Conservation (phyloP, 2,329 filamentous ascomycete genomes). For the Pseudogymnoascus pannorum region DNA sequence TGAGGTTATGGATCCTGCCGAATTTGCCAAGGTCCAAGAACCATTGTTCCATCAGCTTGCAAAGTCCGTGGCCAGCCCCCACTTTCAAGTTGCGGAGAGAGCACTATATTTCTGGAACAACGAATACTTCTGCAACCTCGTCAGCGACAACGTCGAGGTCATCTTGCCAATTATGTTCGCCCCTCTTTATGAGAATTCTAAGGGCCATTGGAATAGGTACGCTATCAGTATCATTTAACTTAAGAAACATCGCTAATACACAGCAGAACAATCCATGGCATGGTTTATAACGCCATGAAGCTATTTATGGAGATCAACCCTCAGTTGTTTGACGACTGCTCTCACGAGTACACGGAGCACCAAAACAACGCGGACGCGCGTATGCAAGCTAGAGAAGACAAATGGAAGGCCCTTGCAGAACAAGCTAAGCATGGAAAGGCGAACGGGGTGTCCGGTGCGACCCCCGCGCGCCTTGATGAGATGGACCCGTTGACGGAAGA, state of each 20-base stretch:
- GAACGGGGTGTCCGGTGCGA: constrained; percentile 32
- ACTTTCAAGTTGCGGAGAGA: constrained; percentile 97
- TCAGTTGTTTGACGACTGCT: constrained; percentile 96
- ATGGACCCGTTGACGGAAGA: constrained; percentile 73
- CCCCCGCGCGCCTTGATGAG: constrained; percentile 57
- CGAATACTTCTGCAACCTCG: constrained; percentile 98
- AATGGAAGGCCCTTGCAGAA: constrained; percentile 81
- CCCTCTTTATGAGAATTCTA: constrained; percentile 95
- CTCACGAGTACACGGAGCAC: constrained; percentile 93
- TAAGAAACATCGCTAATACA: constrained; percentile 27
- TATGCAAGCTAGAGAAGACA: constrained; percentile 71
- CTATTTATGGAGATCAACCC: constrained; percentile 99
- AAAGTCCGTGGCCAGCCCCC: constrained; percentile 95
- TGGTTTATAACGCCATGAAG: constrained; percentile 99
- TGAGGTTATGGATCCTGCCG: constrained; percentile 97
- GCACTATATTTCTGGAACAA: constrained; percentile 99
- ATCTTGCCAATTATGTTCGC: constrained; percentile 99
- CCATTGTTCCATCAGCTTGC: constrained; percentile 94
- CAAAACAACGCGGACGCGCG: constrained; percentile 86
- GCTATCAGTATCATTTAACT: constrained; percentile 23
- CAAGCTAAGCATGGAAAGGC: constrained; percentile 65
- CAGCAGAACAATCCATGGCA: constrained; percentile 88
- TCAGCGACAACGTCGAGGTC: constrained; percentile 97
- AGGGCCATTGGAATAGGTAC: constrained; percentile 98
- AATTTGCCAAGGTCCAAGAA: constrained; percentile 98